A percentile compares a stretch with the other conserved stretches of the same genome.
phyloP scores from a whole-genome alignment of 768 basidiomycete genomes.

The Naganishia vaughanmartiniae region DNA sequence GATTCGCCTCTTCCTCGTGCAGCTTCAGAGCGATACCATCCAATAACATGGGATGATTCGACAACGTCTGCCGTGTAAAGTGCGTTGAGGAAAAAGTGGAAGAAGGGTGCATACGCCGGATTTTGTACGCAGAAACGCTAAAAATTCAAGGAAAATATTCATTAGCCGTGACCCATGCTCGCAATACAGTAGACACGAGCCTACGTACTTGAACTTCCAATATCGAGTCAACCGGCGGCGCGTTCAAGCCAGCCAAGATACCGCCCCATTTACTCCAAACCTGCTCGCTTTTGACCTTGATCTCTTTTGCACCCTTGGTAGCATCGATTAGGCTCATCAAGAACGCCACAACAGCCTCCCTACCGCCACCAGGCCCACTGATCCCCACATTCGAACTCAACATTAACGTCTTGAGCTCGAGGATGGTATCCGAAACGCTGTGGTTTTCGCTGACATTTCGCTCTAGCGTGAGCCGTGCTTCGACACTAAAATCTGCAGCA shows the following conservation, averaged over 20 bases:
- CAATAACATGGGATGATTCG: slow-evolving; percentile 82
- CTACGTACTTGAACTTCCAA: slow-evolving; percentile 67
- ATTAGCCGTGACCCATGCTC: not conserved
- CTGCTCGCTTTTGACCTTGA: slow-evolving; percentile 65
- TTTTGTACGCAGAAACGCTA: slow-evolving; percentile 56
- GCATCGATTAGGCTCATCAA: slow-evolving; percentile 71
- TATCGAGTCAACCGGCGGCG: slow-evolving; percentile 77
- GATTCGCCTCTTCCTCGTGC: slow-evolving; percentile 54
- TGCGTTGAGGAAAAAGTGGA: slow-evolving; percentile 78
- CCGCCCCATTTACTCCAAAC: slow-evolving; percentile 77
- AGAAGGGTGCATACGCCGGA: slow-evolving; percentile 60
- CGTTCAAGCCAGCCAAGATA: slow-evolving; percentile 73
- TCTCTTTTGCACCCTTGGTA: slow-evolving; percentile 60
- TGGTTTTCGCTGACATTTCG: slow-evolving; percentile 90
- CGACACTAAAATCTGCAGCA: slow-evolving; percentile 45
- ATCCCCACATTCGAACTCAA: slow-evolving; percentile 94
- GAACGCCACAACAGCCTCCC: slow-evolving; percentile 82
- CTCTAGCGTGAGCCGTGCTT: slow-evolving; percentile 69
- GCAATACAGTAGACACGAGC: slow-evolving; percentile 27
- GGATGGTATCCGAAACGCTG: slow-evolving; percentile 84
- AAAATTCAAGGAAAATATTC: not conserved
- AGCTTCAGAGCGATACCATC: slow-evolving; percentile 65
- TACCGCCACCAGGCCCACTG: slow-evolving; percentile 60
- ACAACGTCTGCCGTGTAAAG: slow-evolving; percentile 90
- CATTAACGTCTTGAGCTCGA: slow-evolving; percentile 91